These are phyloP conservation scores for Berberis thunbergii DNA, from an alignment of 164 flowering plant species.

Conservation along the genomic window DNA sequence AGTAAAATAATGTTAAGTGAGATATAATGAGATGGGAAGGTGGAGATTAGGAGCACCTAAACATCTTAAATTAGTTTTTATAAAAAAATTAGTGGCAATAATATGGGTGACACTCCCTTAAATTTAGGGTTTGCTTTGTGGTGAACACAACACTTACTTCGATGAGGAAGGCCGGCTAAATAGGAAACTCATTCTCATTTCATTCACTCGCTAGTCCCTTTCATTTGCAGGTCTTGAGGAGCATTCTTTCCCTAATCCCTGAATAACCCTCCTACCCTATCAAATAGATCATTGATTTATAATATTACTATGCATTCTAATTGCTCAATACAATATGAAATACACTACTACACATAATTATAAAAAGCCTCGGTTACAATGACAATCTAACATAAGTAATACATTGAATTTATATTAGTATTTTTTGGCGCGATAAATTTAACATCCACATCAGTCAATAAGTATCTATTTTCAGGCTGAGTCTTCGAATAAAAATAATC, in stretches of 20 bases:
- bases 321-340: no score
- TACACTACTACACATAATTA: no score
- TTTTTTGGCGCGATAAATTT: no score
- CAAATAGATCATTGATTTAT: no score
- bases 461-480: no score
- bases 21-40: neutral
- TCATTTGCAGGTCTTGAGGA: conserved; percentile 8
- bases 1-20: neutral
- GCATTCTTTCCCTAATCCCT: conserved; percentile 1
- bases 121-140: conserved; percentile 7
- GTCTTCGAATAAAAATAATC: no score
- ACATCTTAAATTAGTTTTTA: neutral
- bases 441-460: no score
- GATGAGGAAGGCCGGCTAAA: conserved; percentile 4
- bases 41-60: conserved; percentile 3
- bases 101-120: neutral
- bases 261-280: conserved; percentile 3
- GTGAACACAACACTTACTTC: conserved; percentile 3
- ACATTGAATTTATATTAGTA: no score
- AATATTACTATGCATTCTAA: no score
- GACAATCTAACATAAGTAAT: no score
- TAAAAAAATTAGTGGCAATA: neutral
- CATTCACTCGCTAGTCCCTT: neutral
- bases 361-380: no score
- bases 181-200: neutral